These are phyloP conservation scores for Pichia sp. DNA, from an alignment of 1,139 yeast species.

Conservation along the genomic window DNA sequence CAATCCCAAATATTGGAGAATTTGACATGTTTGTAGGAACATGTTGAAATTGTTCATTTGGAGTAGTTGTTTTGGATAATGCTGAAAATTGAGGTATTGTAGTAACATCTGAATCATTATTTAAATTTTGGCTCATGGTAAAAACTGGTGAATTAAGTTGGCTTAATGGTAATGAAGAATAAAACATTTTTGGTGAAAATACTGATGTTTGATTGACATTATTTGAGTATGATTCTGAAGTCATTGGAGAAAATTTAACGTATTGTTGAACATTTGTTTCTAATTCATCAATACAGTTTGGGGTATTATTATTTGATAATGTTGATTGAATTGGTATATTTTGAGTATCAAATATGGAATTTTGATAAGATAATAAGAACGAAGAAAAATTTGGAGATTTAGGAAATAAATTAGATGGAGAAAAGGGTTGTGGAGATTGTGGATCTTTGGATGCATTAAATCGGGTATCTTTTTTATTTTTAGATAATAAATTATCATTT, in stretches of 20 bases:
- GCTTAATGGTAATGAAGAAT: neutral
- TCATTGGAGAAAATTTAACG: constrained; percentile 7
- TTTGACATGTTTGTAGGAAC: no score
- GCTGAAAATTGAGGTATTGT: neutral
- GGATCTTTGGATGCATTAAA: constrained; percentile 14
- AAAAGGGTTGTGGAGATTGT: constrained; percentile 4
- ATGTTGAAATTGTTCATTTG: neutral
- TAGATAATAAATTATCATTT: no score
- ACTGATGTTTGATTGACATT: neutral
- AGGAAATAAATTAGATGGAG: constrained; percentile 7
- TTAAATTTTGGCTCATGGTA: neutral
- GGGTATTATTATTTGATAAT: neutral
- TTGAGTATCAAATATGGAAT: neutral
- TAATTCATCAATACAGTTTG: constrained; percentile 11
- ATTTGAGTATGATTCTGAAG: neutral
- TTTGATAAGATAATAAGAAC: constrained; percentile 3
- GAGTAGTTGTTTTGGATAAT: neutral
- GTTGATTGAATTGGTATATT: neutral
- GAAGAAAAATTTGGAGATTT: constrained; percentile 13
- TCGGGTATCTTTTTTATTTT: constrained; percentile 6
- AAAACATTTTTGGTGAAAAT: neutral
- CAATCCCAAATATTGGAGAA: constrained; percentile 4
- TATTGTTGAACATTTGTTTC: constrained; percentile 5
- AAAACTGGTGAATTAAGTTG: neutral
- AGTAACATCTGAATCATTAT: neutral